A percentile compares a stretch with the other conserved stretches of the same genome.
phyloP scores from a whole-genome alignment of 78 protist genomes.

The Bigelowiella natans region DNA sequence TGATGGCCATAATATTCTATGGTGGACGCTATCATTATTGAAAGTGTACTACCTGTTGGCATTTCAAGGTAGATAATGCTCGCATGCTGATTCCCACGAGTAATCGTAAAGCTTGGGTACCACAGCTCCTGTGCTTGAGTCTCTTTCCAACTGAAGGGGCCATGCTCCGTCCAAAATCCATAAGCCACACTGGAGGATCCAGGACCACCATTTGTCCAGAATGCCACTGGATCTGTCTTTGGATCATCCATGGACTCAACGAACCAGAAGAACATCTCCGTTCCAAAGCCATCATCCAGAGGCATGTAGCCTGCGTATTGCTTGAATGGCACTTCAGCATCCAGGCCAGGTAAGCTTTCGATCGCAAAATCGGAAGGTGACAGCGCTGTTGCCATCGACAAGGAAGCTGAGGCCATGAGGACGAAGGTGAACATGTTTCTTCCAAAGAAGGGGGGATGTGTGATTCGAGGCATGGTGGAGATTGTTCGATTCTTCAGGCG shows the following conservation, averaged over 20 bases:
- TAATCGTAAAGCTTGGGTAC: background rate
- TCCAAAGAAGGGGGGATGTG: too few relatives aligned
- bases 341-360: background rate
- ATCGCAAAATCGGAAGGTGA: too few relatives aligned
- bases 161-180: background rate
- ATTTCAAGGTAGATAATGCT: background rate
- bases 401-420: too few relatives aligned
- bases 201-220: background rate
- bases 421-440: too few relatives aligned
- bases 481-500: too few relatives aligned
- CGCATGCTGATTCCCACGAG: background rate
- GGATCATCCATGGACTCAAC: background rate
- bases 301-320: background rate
- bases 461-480: too few relatives aligned
- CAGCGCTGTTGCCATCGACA: too few relatives aligned
- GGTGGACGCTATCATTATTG: too few relatives aligned
- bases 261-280: background rate
- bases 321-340: background rate
- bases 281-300: background rate
- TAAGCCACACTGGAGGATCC: background rate
- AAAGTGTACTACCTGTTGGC: background rate
- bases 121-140: background rate
- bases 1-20: too few relatives aligned
- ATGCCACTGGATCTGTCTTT: background rate
- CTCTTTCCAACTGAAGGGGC: background rate